These are phyloP conservation scores for Yamadazyma philogaea DNA, from an alignment of 805 yeast genomes.

Conservation along the genomic window DNA sequence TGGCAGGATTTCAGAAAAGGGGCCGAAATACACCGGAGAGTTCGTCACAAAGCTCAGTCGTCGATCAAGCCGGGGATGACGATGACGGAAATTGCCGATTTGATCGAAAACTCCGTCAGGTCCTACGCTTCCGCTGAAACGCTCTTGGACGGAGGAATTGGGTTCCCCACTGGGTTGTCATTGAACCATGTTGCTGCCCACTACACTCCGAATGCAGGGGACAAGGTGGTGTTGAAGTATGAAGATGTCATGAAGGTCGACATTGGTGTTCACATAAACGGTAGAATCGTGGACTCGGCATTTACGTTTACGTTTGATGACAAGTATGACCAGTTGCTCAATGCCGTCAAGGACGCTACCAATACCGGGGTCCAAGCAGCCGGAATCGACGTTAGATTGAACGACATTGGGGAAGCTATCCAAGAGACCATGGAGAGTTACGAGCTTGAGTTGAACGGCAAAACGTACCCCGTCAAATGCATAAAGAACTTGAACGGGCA, in stretches of 20 bases:
- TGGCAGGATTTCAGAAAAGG: constrained; percentile 94
- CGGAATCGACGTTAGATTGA: constrained; percentile 92
- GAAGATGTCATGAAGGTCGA: constrained; percentile 97
- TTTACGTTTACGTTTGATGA: constrained; percentile 87
- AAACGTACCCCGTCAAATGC: constrained; percentile 78
- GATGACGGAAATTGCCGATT: constrained; percentile 84
- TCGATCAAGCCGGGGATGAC: constrained; percentile 87
- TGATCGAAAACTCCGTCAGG: constrained; percentile 82
- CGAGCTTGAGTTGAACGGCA: constrained; percentile 88
- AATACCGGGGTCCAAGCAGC: constrained; percentile 89
- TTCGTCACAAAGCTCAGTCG: constrained; percentile 72
- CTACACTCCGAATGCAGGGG: constrained; percentile 95
- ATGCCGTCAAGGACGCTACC: constrained; percentile 90
- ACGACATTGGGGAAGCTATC: constrained; percentile 93
- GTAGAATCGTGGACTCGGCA: constrained; percentile 91
- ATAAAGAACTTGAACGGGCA: constrained; percentile 95
- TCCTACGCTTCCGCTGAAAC: constrained; percentile 66
- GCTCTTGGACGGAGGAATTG: constrained; percentile 75
- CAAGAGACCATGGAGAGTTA: constrained; percentile 97
- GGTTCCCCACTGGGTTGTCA: constrained; percentile 97
- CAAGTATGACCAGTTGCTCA: constrained; percentile 72
- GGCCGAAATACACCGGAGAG: constrained; percentile 94
- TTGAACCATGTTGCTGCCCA: constrained; percentile 95
- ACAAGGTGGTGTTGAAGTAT: constrained; percentile 70
- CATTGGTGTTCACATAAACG: constrained; percentile 94